phyloP scores from a whole-genome alignment of 2,329 filamentous ascomycete genomes.

The Ophiostoma novo-ulmi region DNA sequence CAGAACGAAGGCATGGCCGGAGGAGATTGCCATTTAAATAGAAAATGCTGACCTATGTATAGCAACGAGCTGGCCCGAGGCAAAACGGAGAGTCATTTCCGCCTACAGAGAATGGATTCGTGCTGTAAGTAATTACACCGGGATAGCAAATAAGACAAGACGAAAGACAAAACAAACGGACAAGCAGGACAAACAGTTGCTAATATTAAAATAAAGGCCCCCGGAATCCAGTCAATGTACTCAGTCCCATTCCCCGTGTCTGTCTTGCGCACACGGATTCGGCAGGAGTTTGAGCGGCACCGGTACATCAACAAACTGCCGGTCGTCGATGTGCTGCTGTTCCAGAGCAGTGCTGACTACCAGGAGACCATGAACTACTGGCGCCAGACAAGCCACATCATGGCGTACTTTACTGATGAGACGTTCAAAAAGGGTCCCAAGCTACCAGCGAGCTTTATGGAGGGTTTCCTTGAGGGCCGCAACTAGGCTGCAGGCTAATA shows the following conservation, averaged over 20 bases:
- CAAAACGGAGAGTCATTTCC: constrained; percentile 76
- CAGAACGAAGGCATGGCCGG: neutral
- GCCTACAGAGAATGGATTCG: constrained; percentile 95
- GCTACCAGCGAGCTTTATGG: constrained; percentile 85
- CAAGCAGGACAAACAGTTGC: neutral
- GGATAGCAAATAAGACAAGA: neutral
- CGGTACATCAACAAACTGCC: constrained; percentile 85
- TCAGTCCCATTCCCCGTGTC: constrained; percentile 83
- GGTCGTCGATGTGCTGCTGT: constrained; percentile 82
- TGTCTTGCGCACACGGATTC: constrained; percentile 82
- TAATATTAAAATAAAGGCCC: constrained; percentile 55
- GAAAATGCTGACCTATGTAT: constrained; percentile 26
- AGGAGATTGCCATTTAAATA: neutral
- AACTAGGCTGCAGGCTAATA: neutral
- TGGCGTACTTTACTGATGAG: constrained; percentile 94
- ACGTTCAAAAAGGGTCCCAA: constrained; percentile 68
- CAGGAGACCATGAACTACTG: constrained; percentile 99
- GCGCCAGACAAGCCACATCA: constrained; percentile 93
- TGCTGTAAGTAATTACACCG: constrained; percentile 72
- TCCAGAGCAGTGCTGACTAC: constrained; percentile 88
- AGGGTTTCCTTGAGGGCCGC: constrained; percentile 78
- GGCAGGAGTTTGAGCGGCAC: constrained; percentile 95
- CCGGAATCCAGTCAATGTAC: constrained; percentile 98
- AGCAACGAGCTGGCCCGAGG: constrained; percentile 88
- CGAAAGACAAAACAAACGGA: no score